Percentiles rank a stretch among this genome's conserved stretches.
Evolutionary conservation across 768 basidiomycete species (phyloP).

Genomic region (Lentinula edodes): DNA sequence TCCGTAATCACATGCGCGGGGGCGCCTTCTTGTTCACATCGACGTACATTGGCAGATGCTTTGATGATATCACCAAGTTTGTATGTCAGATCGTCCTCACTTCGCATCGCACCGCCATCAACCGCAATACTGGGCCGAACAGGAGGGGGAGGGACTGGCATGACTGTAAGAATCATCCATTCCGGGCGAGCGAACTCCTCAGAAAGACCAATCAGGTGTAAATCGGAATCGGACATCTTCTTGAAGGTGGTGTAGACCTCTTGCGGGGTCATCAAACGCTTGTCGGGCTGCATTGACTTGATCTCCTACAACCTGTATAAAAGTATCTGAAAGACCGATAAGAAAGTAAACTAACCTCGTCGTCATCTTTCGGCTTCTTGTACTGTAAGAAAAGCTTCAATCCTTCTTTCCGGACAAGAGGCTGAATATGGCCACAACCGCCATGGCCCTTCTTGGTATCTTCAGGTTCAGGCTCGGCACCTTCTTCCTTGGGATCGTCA

Average conservation of each 20-base stretch:
- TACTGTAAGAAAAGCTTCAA: conserved; percentile 92
- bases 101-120: conserved; percentile 93
- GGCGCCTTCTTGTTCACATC: conserved; percentile 94
- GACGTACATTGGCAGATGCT: conserved; percentile 84
- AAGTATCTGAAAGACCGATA: not conserved
- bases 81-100: conserved; percentile 98
- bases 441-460: conserved; percentile 89
- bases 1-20: conserved; percentile 94
- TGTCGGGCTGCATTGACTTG: conserved; percentile 78
- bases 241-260: conserved; percentile 94
- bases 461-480: conserved; percentile 58
- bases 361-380: conserved; percentile 92
- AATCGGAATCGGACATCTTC: conserved; percentile 89
- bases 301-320: conserved; percentile 48
- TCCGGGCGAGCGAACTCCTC: conserved; percentile 96
- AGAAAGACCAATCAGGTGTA: conserved; percentile 85
- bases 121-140: conserved; percentile 98
- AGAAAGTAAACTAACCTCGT: conserved; percentile 61
- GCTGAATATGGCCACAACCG: conserved; percentile 94
- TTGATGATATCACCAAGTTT: conserved; percentile 97
- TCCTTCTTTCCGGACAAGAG: conserved; percentile 88
- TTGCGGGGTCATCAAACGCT: conserved; percentile 73
- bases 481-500: conserved; percentile 85
- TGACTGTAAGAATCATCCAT: conserved; percentile 99
- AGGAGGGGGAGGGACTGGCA: conserved; percentile 96